A percentile compares a stretch with the other conserved stretches of the same genome.
Conservation (phyloP, 1,284 basidiomycete species). For the Ceratobasidium sp. region DNA sequence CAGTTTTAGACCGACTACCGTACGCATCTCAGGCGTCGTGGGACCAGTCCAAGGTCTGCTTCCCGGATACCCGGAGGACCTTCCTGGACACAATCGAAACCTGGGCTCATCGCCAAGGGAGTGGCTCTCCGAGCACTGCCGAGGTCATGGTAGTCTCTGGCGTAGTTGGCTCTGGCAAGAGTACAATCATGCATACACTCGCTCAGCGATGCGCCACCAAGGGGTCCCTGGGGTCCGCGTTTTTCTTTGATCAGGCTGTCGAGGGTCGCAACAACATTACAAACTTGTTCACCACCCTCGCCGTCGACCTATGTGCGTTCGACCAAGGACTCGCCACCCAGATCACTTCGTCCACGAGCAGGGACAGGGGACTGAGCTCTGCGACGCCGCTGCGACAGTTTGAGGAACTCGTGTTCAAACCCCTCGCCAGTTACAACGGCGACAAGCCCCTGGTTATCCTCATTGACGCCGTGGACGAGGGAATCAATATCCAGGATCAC, state of each 20-base stretch:
- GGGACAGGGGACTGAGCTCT: background rate
- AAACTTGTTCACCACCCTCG: background rate
- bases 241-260: constrained; percentile 31
- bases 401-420: background rate
- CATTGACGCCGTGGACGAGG: background rate
- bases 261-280: constrained; percentile 6
- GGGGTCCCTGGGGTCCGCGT: constrained; percentile 48
- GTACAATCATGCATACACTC: constrained; percentile 51
- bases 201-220: constrained; percentile 47
- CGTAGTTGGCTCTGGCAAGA: constrained; percentile 50
- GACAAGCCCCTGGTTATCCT: background rate
- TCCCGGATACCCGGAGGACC: background rate
- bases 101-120: background rate
- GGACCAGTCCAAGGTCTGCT: background rate
- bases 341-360: background rate
- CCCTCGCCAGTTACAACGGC: background rate
- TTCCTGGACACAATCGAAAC: background rate
- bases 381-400: background rate
- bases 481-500: background rate
- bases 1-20: background rate
- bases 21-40: background rate
- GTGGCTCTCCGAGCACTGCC: background rate
- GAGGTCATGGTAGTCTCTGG: constrained; percentile 14
- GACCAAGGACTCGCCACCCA: background rate
- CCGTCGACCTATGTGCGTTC: background rate